Percentiles rank a stretch among this genome's conserved stretches.
phyloP scores from a whole-genome alignment of 306 rosid species.

The Psophocarpus tetragonolobus region DNA sequence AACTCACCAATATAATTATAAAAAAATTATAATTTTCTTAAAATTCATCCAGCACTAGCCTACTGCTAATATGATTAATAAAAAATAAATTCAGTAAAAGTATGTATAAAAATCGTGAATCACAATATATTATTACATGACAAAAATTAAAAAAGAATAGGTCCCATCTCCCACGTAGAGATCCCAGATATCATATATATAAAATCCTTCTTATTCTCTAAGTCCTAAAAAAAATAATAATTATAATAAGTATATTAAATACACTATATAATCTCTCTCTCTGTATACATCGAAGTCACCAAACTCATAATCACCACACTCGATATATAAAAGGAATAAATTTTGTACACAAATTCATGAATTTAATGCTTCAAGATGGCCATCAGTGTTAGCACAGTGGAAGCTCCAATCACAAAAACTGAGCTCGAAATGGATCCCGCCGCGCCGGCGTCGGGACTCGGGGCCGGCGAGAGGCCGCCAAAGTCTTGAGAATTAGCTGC shows the following conservation, averaged over 20 bases:
- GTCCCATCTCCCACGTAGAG: neutral
- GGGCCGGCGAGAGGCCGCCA: constrained; percentile 38
- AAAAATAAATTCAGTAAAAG: neutral
- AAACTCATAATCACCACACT: neutral
- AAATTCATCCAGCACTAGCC: no score
- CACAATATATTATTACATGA: neutral
- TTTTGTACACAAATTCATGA: neutral
- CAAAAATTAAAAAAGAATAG: neutral
- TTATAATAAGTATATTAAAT: neutral
- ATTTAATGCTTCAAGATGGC: constrained; percentile 36
- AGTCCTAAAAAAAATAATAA: constrained; percentile 26
- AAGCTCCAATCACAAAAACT: constrained; percentile 39
- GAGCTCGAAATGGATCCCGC: constrained; percentile 37
- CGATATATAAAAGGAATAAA: neutral
- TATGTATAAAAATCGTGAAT: neutral
- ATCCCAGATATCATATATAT: no score
- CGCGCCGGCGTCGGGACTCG: constrained; percentile 32
- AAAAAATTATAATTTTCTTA: no score
- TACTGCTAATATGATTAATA: no score
- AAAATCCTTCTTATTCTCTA: constrained; percentile 19
- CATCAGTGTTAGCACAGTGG: constrained; percentile 31
- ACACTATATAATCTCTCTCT: neutral
- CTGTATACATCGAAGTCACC: neutral
- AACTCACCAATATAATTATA: no score
- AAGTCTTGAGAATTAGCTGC: constrained; percentile 40